phyloP scores from a whole-genome alignment of 2,329 filamentous ascomycete genomes.

The Septoria linicola region DNA sequence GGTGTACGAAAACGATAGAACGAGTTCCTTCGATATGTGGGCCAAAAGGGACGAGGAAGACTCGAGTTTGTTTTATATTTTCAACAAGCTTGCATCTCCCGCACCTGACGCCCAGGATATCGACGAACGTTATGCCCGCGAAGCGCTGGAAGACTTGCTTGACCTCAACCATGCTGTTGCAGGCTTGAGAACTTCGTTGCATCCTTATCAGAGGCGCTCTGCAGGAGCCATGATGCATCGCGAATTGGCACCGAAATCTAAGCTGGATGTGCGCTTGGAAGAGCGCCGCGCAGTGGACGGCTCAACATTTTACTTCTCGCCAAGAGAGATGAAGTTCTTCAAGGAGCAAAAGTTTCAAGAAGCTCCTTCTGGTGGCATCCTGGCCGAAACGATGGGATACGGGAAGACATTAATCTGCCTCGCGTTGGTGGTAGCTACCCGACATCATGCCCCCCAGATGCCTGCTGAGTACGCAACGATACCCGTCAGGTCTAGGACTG shows the following conservation, averaged over 20 bases:
- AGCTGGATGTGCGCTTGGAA: constrained; percentile 72
- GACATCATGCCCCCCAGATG: constrained; percentile 63
- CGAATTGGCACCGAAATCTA: constrained; percentile 63
- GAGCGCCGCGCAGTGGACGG: constrained; percentile 60
- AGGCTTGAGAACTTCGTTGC: constrained; percentile 65
- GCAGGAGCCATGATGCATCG: constrained; percentile 81
- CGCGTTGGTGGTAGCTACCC: constrained; percentile 68
- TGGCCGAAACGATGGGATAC: constrained; percentile 75
- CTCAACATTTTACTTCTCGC: constrained; percentile 67
- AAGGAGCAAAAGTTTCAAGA: constrained; percentile 72
- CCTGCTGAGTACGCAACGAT: constrained; percentile 59
- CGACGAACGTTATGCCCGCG: constrained; percentile 51
- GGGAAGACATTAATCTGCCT: constrained; percentile 91
- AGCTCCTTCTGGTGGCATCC: constrained; percentile 69
- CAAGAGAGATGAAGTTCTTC: constrained; percentile 61
- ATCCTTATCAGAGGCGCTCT: constrained; percentile 77
- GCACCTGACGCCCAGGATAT: constrained; percentile 55
- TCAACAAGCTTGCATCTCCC: constrained; percentile 72
- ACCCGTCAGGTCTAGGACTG: constrained; percentile 51
- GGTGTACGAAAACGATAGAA: constrained; percentile 20
- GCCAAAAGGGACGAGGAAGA: constrained; percentile 42
- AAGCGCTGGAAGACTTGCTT: constrained; percentile 58
- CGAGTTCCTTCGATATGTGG: constrained; percentile 42
- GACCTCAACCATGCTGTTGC: constrained; percentile 46
- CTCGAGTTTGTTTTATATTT: constrained; percentile 64